A percentile compares a stretch with the other conserved stretches of the same genome.
Evolutionary conservation across 441 rosid genomes (phyloP).

Genomic region (Erodium chrysanthum): DNA sequence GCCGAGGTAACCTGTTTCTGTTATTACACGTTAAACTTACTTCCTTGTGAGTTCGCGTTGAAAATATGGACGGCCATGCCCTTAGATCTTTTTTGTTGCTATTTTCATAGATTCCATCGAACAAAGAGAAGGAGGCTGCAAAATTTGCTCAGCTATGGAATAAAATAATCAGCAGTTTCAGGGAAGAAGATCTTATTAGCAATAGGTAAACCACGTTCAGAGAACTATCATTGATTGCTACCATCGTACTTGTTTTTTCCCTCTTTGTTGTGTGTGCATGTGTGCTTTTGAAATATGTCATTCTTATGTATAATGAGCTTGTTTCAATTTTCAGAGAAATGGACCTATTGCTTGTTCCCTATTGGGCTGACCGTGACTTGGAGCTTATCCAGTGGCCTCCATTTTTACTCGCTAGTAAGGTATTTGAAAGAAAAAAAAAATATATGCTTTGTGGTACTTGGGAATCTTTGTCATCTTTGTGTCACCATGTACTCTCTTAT

Average conservation of each 20-base stretch:
- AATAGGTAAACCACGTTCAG: conserved; percentile 35
- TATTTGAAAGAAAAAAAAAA: conserved; percentile 18
- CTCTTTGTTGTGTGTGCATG: too few relatives aligned
- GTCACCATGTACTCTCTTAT: not conserved
- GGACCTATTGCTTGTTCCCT: conserved; percentile 95
- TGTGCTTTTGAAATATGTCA: not conserved
- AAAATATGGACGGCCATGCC: not conserved
- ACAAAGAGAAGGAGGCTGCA: conserved; percentile 76
- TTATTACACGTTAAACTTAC: conserved; percentile 5
- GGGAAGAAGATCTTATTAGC: conserved; percentile 94
- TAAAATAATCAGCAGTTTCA: conserved; percentile 83
- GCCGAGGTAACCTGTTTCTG: conserved; percentile 33
- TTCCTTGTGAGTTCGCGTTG: not conserved
- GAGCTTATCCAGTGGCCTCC: conserved; percentile 97
- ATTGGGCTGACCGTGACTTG: conserved; percentile 97
- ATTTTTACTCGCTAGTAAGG: conserved; percentile 98
- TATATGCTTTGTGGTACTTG: too few relatives aligned
- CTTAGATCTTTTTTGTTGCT: conserved; percentile 13
- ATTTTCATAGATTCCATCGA: conserved; percentile 42
- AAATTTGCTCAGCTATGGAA: conserved; percentile 99
- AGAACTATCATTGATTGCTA: conserved; percentile 9
- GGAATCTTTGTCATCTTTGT: not conserved
- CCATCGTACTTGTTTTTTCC: not conserved
- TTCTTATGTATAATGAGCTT: conserved; percentile 15
- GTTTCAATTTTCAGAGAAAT: conserved; percentile 59